These are phyloP conservation scores for Rhizopus delemar DNA, from an alignment of 371 early-diverging fungal species.

Conservation along the genomic window DNA sequence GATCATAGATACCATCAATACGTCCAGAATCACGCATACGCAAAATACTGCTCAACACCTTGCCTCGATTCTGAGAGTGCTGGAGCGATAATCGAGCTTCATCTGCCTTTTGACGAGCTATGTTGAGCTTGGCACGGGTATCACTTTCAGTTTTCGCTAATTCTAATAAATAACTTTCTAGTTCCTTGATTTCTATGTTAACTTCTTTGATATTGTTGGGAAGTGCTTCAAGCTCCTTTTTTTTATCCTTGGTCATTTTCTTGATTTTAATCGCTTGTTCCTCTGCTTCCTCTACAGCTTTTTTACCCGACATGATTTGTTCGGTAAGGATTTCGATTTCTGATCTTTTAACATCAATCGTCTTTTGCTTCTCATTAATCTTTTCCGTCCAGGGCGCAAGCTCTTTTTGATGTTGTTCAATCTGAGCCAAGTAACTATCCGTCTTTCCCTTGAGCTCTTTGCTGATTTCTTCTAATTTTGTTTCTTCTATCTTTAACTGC, in stretches of 20 bases:
- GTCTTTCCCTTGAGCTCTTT: constrained; percentile 85
- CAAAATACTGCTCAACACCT: constrained; percentile 72
- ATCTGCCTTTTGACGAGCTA: constrained; percentile 65
- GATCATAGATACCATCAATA: constrained; percentile 89
- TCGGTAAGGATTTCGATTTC: constrained; percentile 75
- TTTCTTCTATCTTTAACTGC: constrained; percentile 66
- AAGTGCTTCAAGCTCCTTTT: constrained; percentile 25
- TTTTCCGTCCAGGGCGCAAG: constrained; percentile 86
- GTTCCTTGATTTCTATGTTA: constrained; percentile 45
- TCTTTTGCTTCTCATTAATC: constrained; percentile 70
- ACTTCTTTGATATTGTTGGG: constrained; percentile 52
- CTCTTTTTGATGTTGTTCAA: constrained; percentile 76
- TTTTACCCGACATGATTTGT: constrained; percentile 50
- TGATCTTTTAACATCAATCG: constrained; percentile 76
- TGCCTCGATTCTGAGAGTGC: constrained; percentile 73
- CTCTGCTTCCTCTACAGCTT: constrained; percentile 66
- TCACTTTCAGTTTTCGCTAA: constrained; percentile 28
- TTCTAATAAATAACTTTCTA: constrained; percentile 45
- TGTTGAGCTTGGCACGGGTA: constrained; percentile 33
- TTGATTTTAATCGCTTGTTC: constrained; percentile 44
- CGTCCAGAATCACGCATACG: constrained; percentile 78
- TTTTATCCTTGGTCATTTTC: constrained; percentile 28
- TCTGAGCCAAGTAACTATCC: constrained; percentile 65
- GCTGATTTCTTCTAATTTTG: constrained; percentile 74
- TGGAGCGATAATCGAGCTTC: constrained; percentile 68